Evolutionary conservation across 1,139 yeast species (phyloP).

Genomic region (Yamadazyma atlantica): DNA sequence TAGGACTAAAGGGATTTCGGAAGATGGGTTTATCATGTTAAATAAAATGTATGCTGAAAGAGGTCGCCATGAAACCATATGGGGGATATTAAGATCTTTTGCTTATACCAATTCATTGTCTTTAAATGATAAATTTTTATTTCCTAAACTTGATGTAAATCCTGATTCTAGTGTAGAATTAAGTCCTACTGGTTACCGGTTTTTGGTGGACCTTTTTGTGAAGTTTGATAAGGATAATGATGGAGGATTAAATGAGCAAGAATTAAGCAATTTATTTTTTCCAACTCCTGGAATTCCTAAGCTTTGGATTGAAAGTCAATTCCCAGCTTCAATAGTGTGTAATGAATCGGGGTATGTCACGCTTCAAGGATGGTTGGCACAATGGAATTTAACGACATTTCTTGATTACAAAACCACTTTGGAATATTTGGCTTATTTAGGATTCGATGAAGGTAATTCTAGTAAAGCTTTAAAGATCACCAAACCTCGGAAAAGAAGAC

Average conservation of each 20-base stretch:
- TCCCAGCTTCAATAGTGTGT: slow-evolving; percentile 84
- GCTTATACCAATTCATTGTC: slow-evolving; percentile 91
- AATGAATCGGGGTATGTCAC: slow-evolving; percentile 89
- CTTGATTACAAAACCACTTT: slow-evolving; percentile 80
- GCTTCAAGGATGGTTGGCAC: slow-evolving; percentile 96
- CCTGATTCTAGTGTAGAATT: slow-evolving; percentile 80
- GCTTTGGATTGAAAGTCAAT: slow-evolving; percentile 80
- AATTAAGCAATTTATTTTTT: slow-evolving; percentile 63
- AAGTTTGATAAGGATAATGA: slow-evolving; percentile 92
- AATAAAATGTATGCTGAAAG: slow-evolving; percentile 82
- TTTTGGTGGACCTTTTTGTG: slow-evolving; percentile 83
- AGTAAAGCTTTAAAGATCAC: slow-evolving; percentile 74
- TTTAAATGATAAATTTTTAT: slow-evolving; percentile 70
- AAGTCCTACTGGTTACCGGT: slow-evolving; percentile 90
- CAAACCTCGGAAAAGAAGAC: slow-evolving; percentile 68
- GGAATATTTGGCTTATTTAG: slow-evolving; percentile 85
- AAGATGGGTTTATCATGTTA: slow-evolving; percentile 71
- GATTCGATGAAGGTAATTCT: slow-evolving; percentile 61
- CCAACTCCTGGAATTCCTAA: slow-evolving; percentile 94
- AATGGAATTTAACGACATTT: slow-evolving; percentile 95
- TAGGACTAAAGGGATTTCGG: slow-evolving; percentile 54
- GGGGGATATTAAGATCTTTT: slow-evolving; percentile 89
- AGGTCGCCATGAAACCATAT: slow-evolving; percentile 93
- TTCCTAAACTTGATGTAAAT: slow-evolving; percentile 79
- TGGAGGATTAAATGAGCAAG: slow-evolving; percentile 83